phyloP scores from a whole-genome alignment of 2,329 filamentous ascomycete species.

The Zymoseptoria crescenta region DNA sequence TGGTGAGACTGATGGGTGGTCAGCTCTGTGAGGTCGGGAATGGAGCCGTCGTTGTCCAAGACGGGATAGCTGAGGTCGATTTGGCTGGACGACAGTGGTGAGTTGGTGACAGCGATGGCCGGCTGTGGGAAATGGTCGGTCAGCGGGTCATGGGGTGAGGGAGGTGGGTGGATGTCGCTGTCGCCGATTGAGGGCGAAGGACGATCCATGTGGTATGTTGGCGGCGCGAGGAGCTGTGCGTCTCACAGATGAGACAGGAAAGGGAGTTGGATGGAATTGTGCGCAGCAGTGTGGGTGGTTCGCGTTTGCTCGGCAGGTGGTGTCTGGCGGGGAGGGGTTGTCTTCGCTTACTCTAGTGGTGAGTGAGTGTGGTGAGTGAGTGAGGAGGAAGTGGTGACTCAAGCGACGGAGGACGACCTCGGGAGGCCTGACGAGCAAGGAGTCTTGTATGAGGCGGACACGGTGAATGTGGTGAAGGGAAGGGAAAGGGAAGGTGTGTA shows the following conservation, averaged over 20 bases:
- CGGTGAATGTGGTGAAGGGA: neutral
- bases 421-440: no score
- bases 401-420: neutral
- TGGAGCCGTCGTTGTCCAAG: slow-evolving; percentile 24
- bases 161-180: neutral
- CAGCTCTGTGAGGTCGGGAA: slow-evolving; percentile 17
- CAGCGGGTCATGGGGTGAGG: slow-evolving; percentile 1
- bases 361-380: neutral
- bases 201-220: neutral
- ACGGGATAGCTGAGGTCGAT: slow-evolving; percentile 23
- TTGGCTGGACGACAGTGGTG: neutral
- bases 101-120: neutral
- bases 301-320: neutral
- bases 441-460: no score
- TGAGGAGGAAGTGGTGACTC: neutral
- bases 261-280: neutral
- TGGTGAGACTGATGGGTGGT: slow-evolving; percentile 1
- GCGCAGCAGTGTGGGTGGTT: neutral
- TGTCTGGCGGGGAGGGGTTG: neutral
- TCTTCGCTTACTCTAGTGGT: neutral
- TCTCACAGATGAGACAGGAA: neutral
- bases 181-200: neutral
- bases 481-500: neutral
- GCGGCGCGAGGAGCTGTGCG: neutral
- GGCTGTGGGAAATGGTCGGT: slow-evolving; percentile 12